Base-by-base conservation (phyloP, 768 basidiomycete genomes). In the Naematelia encephala region DNA sequence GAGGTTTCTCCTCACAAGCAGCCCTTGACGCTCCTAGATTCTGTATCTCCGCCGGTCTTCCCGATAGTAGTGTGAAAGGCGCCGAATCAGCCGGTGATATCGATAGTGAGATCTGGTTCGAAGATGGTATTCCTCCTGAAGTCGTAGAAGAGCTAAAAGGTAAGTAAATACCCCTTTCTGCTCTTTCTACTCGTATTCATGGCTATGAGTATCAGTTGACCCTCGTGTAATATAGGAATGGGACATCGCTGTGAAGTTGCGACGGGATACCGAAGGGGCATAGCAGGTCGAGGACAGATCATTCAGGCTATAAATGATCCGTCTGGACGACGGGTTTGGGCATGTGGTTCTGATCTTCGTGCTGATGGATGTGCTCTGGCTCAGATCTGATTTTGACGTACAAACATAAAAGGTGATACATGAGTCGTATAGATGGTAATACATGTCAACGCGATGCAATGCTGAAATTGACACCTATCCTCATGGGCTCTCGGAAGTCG, bases 21-120 rank as follows among this genome's bases (percentile, higher is more conserved):
- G 89, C 92, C 13, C 83, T 99, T 34, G 94, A 97, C 77, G 88
- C 91, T 0, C 94, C 93, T 8, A 85, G 94, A 13, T 96, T 98
- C 80, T 98, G 93, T 73, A 97, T 98, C 58, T 92, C 91, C 13
- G 84, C 90, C 16, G 89, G 88, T 23, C 82, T 82, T 56, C 87
- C 89, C 0, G 85, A 87, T 61, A 70, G 82, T 1, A 80, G 83
- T 44, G 80, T 78, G 22, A 78, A 79, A 29, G 75, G 80, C 27
- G 77, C 79, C 8, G 80, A 58, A 11, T 60, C 62, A 3, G 85
- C 85, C 0, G 86, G 86, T 2, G 85, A 88, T 72, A 82, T 85
- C 43, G 89, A 90, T 70, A 87, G 88, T 63, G 87, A 88, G 63
- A 86, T 97, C 4, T 91, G 87, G 77, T 84, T 97, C 57, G 94